Base-by-base conservation (phyloP, 192 early-diverging fungal species). In the Entomortierella chlamydospora region DNA sequence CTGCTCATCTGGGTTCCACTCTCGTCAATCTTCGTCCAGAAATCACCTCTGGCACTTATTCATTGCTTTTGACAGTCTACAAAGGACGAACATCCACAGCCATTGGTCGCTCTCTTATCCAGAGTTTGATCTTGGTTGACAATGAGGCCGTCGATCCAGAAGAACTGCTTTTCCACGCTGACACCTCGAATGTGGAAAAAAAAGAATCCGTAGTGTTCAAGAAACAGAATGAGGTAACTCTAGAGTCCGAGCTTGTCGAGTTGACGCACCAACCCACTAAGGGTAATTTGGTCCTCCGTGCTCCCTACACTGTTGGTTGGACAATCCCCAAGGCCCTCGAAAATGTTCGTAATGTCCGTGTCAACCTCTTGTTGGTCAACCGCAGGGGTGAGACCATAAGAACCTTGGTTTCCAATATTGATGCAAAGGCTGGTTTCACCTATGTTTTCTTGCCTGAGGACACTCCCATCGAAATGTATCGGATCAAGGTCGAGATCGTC, bases 221-320 rank as follows among this genome's bases (percentile, higher is more conserved):
- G 49, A 57, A 34, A 30, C 6, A 50, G 49, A 57, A 61, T 13
- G n/a, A n/a, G n/a, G 43, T 56, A 22, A n/a, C 70, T 50, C 61
- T 61, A 29, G 76, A 70, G 8, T 26, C 67, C 4, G 76, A 79
- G 28, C 31, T 57, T 4, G 51, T 79, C 10, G 20, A 55, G 13
- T 55, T 79, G 76, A 79, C 76, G 7, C 76, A 79, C 57, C 62
- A 79, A 47, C 76, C 76, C 13, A 58, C 37, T 9, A 53, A 51
- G 28, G 53, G 43, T 30, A 79, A 53, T 43, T 39, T 79, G 3
- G 76, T 79, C 57, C 68, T 79, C 18, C 68, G 61, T 18, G 76
- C 76, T 0, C 76, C 76, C 39, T 79, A 79, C 63, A 79, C 76
- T 2, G 55, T 79, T 26, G 76, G 76, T n/a, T 79, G 76, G 76